Conservation (phyloP, 306 rosid species). For the Prunus fruticosa region DNA sequence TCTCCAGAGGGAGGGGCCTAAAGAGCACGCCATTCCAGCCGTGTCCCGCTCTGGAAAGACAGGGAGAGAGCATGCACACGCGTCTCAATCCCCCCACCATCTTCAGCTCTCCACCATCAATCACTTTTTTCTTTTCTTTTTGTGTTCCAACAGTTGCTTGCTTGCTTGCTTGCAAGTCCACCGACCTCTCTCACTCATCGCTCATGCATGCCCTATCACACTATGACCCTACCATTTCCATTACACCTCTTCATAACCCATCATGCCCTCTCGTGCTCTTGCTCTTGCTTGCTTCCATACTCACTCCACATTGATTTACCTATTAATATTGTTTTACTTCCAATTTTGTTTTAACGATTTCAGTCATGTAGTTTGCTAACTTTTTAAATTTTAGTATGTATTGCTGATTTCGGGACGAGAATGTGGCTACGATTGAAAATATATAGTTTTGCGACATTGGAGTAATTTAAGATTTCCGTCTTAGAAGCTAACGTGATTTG, state of each 20-base stretch:
- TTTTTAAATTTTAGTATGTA: too few species aligned
- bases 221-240: not conserved
- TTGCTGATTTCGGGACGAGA: too few species aligned
- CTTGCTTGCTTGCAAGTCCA: not conserved
- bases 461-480: too few species aligned
- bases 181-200: not conserved
- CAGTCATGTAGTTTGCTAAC: too few species aligned
- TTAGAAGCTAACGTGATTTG: too few species aligned
- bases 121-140: not conserved
- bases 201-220: not conserved
- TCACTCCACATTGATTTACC: too few species aligned
- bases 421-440: too few species aligned
- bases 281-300: not conserved
- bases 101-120: not conserved
- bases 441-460: too few species aligned
- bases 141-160: not conserved
- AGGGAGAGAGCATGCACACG: constrained; percentile 6
- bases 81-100: constrained; percentile 2
- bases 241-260: constrained; percentile 13
- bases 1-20: not conserved
- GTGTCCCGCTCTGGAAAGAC: constrained; percentile 23
- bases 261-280: constrained; percentile 19
- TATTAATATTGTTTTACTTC: too few species aligned
- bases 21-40: constrained; percentile 24
- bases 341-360: too few species aligned